Percentiles rank a stretch among this genome's conserved stretches.
Conservation (phyloP, 2,329 filamentous ascomycete genomes). For the Trichoderma citrinoviride region DNA sequence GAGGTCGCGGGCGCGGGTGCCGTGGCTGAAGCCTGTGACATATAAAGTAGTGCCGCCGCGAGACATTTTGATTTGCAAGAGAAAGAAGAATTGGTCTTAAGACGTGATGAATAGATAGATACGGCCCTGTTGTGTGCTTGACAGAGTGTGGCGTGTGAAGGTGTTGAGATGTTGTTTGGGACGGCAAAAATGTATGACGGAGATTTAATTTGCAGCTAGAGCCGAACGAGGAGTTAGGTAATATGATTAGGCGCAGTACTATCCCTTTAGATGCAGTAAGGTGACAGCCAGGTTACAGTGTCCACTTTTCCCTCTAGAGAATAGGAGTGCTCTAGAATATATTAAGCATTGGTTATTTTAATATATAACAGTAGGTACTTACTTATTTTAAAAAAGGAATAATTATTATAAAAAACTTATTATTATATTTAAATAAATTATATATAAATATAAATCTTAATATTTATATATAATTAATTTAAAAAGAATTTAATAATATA, state of each 20-base stretch:
- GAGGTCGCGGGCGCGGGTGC: constrained; percentile 96
- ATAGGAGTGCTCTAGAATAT: too few species aligned
- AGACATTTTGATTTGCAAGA: constrained; percentile 63
- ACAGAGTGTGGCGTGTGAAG: neutral
- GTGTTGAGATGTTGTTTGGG: neutral
- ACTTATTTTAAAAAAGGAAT: too few species aligned
- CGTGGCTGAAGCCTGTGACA: constrained; percentile 98
- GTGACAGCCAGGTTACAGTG: too few species aligned
- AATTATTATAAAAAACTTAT: too few species aligned
- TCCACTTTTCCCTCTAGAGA: too few species aligned
- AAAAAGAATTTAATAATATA: neutral
- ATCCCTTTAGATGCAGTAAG: too few species aligned
- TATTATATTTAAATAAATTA: too few species aligned
- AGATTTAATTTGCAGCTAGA: neutral
- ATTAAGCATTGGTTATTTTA: too few species aligned
- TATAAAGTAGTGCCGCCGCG: constrained; percentile 92
- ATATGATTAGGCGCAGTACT: too few species aligned
- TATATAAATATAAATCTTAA: too few species aligned
- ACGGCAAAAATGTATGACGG: neutral
- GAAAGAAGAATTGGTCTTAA: constrained; percentile 1
- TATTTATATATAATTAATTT: neutral
- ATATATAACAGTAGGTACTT: too few species aligned
- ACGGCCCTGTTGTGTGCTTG: neutral
- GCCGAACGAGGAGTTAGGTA: neutral
- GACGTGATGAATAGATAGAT: neutral